phyloP scores from a whole-genome alignment of 164 flowering plant genomes.

The Kalanchoe fedtschenkoi region DNA sequence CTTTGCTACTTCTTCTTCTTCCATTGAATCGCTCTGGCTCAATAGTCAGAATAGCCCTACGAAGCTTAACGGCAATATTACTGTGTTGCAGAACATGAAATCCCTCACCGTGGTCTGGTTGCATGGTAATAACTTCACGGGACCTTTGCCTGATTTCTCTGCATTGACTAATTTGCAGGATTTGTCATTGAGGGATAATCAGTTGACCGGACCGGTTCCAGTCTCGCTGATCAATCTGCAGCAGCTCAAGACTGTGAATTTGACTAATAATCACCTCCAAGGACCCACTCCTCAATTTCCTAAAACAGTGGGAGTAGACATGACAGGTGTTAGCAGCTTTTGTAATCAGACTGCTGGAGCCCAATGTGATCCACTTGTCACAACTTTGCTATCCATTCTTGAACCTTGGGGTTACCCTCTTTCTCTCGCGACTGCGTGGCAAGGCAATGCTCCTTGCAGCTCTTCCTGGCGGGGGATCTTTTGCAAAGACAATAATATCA shows the following conservation, averaged over 20 bases:
- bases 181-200: slow-evolving; percentile 41
- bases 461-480: slow-evolving; percentile 41
- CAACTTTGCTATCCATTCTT: slow-evolving; percentile 26
- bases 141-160: slow-evolving; percentile 50
- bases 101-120: slow-evolving; percentile 29
- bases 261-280: slow-evolving; percentile 51
- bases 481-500: slow-evolving; percentile 31
- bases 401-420: slow-evolving; percentile 44
- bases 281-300: slow-evolving; percentile 39
- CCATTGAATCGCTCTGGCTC: slow-evolving; percentile 25
- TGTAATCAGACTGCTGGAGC: slow-evolving; percentile 24
- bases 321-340: slow-evolving; percentile 25
- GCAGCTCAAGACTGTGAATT: slow-evolving; percentile 24
- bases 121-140: slow-evolving; percentile 35
- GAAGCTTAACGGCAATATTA: slow-evolving; percentile 28
- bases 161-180: slow-evolving; percentile 14
- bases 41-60: slow-evolving; percentile 23
- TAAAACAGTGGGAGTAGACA: slow-evolving; percentile 21
- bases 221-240: slow-evolving; percentile 22
- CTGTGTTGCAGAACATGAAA: slow-evolving; percentile 41
- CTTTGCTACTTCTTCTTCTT: slow-evolving; percentile 21
- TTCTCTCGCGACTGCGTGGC: slow-evolving; percentile 52
- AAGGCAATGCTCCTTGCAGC: slow-evolving; percentile 70
- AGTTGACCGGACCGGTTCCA: slow-evolving; percentile 50
- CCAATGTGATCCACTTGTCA: slow-evolving; percentile 34